A percentile compares a stretch with the other conserved stretches of the same genome.
Conservation (phyloP, 1,284 basidiomycete genomes). For the Trichosporon sp. region DNA sequence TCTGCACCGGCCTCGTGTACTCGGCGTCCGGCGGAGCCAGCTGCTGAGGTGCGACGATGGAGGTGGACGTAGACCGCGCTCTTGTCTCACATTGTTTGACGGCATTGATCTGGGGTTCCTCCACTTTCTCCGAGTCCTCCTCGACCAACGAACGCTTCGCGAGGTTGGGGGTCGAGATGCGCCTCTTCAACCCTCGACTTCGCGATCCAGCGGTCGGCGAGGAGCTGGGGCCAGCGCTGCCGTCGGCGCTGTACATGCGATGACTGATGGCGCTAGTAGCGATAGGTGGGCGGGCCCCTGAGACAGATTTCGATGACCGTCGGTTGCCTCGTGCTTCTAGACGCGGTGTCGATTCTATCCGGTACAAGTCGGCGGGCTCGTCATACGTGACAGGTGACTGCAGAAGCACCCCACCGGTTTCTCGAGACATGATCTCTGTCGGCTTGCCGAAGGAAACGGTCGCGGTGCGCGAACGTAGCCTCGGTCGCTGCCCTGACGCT, state of each 20-base stretch:
- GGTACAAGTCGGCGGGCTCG: constrained; percentile 3
- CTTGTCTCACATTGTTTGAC: constrained; percentile 28
- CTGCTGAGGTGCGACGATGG: constrained; percentile 34
- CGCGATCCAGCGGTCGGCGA: constrained; percentile 8
- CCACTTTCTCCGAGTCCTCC: constrained; percentile 19
- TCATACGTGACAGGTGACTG: constrained; percentile 4
- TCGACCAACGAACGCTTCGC: constrained; percentile 11
- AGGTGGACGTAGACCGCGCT: constrained; percentile 43
- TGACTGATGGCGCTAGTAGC: constrained; percentile 14
- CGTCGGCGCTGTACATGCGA: constrained; percentile 12
- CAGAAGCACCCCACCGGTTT: constrained; percentile 9
- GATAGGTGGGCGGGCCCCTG: constrained; percentile 22
- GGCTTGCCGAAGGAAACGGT: constrained; percentile 32
- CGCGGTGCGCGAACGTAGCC: constrained; percentile 34
- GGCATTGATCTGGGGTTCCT: constrained; percentile 6
- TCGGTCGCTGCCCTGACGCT: constrained; percentile 1
- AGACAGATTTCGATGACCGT: constrained; percentile 28
- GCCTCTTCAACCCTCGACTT: constrained; percentile 33
- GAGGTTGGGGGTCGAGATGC: constrained; percentile 40
- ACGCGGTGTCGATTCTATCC: neutral
- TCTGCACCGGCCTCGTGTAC: constrained; percentile 13
- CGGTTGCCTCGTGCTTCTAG: constrained; percentile 12
- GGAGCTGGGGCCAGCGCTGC: constrained; percentile 7
- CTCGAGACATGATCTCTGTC: constrained; percentile 19
- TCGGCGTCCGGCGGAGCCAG: neutral